A percentile compares a stretch with the other conserved stretches of the same genome.
These are phyloP conservation scores for Colletotrichum chrysophilum DNA, from an alignment of 2,329 filamentous ascomycete species.

Conservation along the genomic window DNA sequence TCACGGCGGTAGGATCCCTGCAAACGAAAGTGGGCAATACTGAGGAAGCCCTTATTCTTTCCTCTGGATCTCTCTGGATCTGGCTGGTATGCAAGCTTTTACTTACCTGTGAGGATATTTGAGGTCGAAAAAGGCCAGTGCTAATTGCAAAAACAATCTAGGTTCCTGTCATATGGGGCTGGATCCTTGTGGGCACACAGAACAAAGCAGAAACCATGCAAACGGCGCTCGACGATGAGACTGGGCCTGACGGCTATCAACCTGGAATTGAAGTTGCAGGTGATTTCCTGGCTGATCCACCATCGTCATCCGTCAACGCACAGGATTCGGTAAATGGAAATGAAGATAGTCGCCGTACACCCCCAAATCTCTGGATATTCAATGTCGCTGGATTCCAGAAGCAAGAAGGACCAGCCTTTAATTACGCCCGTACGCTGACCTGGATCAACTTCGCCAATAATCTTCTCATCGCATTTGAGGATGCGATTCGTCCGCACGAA, in stretches of 20 bases:
- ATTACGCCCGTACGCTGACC: background rate
- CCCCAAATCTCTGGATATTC: background rate
- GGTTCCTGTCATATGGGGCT: background rate
- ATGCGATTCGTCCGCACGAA: background rate
- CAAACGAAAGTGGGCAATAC: background rate
- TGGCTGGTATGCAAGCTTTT: background rate
- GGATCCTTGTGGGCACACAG: background rate
- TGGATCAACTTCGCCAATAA: background rate
- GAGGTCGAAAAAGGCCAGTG: too few relatives aligned
- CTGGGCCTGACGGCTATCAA: rapidly evolving
- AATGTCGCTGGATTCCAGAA: background rate
- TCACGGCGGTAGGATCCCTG: background rate
- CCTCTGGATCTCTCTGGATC: background rate
- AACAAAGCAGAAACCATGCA: background rate
- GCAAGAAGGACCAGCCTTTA: background rate
- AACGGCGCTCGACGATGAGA: too few relatives aligned
- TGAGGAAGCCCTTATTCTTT: rapidly evolving
- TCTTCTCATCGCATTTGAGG: rapidly evolving
- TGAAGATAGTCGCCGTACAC: too few relatives aligned
- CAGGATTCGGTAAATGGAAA: rapidly evolving
- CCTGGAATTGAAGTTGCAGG: background rate
- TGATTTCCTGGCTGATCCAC: rapidly evolving
- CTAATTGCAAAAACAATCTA: background rate
- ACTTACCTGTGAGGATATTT: too few relatives aligned
- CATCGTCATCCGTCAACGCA: too few relatives aligned